Evolutionary conservation across 768 basidiomycete species (phyloP), one percentile per base, ranked within the genome.

Genomic region (Paxillus ammoniavirescens): DNA sequence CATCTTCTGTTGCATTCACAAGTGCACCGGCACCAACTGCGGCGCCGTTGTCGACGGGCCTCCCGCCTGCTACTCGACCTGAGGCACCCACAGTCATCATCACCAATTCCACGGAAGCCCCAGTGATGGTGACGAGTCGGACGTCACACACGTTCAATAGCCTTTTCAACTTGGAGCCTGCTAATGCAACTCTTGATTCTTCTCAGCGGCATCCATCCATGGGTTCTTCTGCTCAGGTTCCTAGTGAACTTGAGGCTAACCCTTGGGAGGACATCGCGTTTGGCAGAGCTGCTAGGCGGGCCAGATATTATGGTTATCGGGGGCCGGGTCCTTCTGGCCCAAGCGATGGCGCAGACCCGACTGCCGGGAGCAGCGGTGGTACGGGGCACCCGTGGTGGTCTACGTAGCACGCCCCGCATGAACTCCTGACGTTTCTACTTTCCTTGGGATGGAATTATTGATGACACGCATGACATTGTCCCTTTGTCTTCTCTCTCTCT

Each of bases 71-170:
- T 26, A 21, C 47, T 12, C 35, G 52, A 28, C 23, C 8, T 12
- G 52, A 48, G 8, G 31, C 40, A 30, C 14, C 53, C 18, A 43
- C 47, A 10, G 41, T 40, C 23, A 28, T 48, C 38, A 36, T 48
- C 38, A 23, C 31, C 6, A 50, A 50, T 31, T 31, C 48, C n/a
- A 26, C 44, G 13, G 47, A 49, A 15, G 42, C 42, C 15, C 26
- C 49, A 8, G 26, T 55, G 43, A 31, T 45, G 21, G 44, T 47
- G 45, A 47, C 38, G 28, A 53, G 33, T 26, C 38, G 37, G 38
- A 23, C 21, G 42, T 44, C 50, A 21, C 30, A 45, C 17, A 17
- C 37, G n/a, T 47, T 12, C 30, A 42, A 36, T 8, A 21, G 40
- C 12, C 30, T 30, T 40, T 33, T 35, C 9, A 21, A 31, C 30